A percentile compares a stretch with the other conserved stretches of the same genome.
These are phyloP conservation scores for Rosa lucieae DNA, from an alignment of 306 rosid species.

Conservation along the genomic window DNA sequence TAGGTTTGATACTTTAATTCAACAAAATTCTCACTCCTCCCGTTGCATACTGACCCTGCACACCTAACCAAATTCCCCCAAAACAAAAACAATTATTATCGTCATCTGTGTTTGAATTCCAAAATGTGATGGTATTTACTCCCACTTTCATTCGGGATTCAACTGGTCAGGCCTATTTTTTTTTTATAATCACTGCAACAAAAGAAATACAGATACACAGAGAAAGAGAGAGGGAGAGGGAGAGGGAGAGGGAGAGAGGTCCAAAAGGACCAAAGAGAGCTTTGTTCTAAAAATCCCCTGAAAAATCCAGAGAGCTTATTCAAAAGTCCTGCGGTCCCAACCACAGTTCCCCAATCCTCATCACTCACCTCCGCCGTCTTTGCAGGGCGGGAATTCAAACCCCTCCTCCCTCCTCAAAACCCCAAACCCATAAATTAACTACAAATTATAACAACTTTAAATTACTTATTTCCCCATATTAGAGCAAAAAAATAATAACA, in stretches of 20 bases:
- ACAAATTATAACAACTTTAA: background rate
- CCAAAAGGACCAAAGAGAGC: background rate
- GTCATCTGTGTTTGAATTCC: background rate
- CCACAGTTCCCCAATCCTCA: background rate
- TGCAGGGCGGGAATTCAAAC: conserved; percentile 27
- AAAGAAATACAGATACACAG: background rate
- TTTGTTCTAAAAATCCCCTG: conserved; percentile 32
- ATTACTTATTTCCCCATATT: background rate
- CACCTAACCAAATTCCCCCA: background rate
- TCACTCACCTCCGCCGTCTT: conserved; percentile 35
- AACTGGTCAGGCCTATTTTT: background rate
- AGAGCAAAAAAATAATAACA: background rate
- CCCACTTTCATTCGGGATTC: background rate
- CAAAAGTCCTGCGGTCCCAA: conserved; percentile 26
- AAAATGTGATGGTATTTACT: background rate
- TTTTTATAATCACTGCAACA: conserved; percentile 8
- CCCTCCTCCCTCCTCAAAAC: background rate
- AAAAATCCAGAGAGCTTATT: conserved; percentile 20
- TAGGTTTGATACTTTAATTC: background rate
- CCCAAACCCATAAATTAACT: background rate
- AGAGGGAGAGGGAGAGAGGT: background rate
- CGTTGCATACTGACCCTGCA: background rate
- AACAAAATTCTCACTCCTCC: background rate
- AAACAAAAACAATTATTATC: background rate
- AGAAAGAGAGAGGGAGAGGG: background rate